Evolutionary conservation across 208 protist species (phyloP).

Genomic region (Crithidia mellificae): DNA sequence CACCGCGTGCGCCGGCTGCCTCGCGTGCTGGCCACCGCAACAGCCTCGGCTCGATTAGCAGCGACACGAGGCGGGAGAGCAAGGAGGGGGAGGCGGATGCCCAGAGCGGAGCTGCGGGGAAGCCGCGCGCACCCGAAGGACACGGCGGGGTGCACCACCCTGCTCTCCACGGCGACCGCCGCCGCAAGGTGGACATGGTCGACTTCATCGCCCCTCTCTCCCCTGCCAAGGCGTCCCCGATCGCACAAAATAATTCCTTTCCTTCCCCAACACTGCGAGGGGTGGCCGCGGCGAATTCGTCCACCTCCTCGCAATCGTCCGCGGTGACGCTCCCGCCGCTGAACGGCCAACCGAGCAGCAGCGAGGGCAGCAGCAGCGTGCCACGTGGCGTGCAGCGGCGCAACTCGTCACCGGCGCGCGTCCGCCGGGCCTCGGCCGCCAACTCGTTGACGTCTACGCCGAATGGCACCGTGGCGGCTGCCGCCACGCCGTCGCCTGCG

Average conservation of each 20-base stretch:
- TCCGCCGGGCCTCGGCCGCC: not conserved
- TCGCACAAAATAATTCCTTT: too few species aligned
- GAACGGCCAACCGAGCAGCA: not conserved
- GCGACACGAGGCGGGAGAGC: not conserved
- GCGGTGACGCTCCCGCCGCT: slow-evolving; percentile 8
- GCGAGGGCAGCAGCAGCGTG: not conserved
- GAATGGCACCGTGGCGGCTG: too few species aligned
- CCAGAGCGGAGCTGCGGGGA: not conserved
- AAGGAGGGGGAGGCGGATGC: too few species aligned
- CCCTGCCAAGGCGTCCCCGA: not conserved
- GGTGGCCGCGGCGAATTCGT: not conserved
- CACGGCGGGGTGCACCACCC: not conserved
- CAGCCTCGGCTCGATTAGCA: not conserved
- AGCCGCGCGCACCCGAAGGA: too few species aligned
- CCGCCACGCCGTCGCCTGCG: not conserved
- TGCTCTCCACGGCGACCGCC: not conserved
- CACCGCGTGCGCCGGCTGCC: not conserved
- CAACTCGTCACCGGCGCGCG: slow-evolving; percentile 15
- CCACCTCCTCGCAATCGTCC: slow-evolving; percentile 11
- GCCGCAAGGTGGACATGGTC: not conserved
- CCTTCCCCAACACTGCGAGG: not conserved
- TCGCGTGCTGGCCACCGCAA: not conserved
- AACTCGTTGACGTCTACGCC: not conserved
- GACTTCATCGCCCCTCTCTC: slow-evolving; percentile 4
- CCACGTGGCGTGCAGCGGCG: slow-evolving; percentile 1